Conservation (phyloP, 345 rosid genomes). For the Ceriops decandra region DNA sequence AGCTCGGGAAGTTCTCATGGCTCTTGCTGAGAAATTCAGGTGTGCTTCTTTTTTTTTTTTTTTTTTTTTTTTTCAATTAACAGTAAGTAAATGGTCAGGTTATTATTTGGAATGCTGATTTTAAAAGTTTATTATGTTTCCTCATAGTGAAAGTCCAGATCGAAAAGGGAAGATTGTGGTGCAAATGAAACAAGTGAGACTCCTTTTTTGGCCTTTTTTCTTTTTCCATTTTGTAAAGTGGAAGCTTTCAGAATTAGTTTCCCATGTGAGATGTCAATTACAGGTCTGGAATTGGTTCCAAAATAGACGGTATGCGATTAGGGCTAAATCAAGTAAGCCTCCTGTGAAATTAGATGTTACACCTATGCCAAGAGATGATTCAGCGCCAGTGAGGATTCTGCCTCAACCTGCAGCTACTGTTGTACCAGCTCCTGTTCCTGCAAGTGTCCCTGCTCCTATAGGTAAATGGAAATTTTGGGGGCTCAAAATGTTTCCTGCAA, state of each 20-base stretch:
- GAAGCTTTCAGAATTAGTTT: slow-evolving; percentile 6
- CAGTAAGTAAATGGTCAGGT: slow-evolving; percentile 5
- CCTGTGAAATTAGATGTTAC: slow-evolving; percentile 78
- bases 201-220: slow-evolving; percentile 6
- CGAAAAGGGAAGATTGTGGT: slow-evolving; percentile 80
- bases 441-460: slow-evolving; percentile 46
- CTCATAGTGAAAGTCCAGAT: slow-evolving; percentile 65
- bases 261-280: slow-evolving; percentile 10
- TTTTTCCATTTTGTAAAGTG: not conserved
- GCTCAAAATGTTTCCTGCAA: not conserved
- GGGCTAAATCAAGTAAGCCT: slow-evolving; percentile 75
- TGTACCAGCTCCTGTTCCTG: slow-evolving; percentile 27
- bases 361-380: slow-evolving; percentile 63
- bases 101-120: not conserved
- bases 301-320: slow-evolving; percentile 87
- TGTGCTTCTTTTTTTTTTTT: slow-evolving; percentile 15
- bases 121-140: slow-evolving; percentile 13
- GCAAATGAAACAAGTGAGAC: slow-evolving; percentile 90
- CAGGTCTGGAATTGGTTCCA: slow-evolving; percentile 99
- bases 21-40: slow-evolving; percentile 94
- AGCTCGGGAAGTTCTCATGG: slow-evolving; percentile 60
- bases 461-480: slow-evolving; percentile 40
- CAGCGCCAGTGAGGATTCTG: slow-evolving; percentile 50
- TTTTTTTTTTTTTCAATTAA: slow-evolving; percentile 8
- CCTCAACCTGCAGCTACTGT: slow-evolving; percentile 57